These are phyloP conservation scores for Marchantia polymorpha DNA, from an alignment of 225 moss, liverwort and hornwort genomes.

Conservation along the genomic window DNA sequence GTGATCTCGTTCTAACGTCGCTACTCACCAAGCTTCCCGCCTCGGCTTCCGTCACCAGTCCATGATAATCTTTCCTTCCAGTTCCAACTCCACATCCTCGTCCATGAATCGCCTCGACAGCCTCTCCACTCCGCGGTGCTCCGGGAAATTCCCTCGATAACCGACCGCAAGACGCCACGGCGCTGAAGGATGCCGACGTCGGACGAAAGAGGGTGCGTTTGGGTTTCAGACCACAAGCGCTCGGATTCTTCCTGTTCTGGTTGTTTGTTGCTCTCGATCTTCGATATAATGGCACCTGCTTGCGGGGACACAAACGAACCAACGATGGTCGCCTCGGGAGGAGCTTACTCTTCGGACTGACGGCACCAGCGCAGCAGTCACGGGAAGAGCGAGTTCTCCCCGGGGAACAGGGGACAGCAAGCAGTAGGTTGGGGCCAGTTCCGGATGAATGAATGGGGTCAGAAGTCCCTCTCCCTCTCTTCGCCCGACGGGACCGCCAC, in stretches of 20 bases:
- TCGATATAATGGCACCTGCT: not conserved
- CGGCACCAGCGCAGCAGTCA: not conserved
- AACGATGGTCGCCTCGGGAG: too few species aligned
- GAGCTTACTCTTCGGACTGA: not conserved
- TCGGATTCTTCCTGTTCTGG: not conserved
- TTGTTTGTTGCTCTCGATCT: not conserved
- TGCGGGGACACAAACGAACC: not conserved
- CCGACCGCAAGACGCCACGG: not conserved
- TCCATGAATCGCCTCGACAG: conserved; percentile 22
- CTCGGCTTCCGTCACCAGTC: conserved; percentile 21
- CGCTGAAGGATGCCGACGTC: not conserved
- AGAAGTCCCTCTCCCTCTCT: not conserved
- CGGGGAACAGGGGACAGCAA: not conserved
- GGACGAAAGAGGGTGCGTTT: not conserved
- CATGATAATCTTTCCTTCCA: conserved; percentile 43
- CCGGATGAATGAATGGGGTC: not conserved
- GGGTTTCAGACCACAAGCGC: not conserved
- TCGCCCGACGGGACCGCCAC: not conserved
- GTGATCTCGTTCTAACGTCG: not conserved
- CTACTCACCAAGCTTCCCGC: not conserved
- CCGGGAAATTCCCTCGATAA: not conserved
- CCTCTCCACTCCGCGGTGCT: not conserved
- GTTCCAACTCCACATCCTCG: conserved; percentile 46
- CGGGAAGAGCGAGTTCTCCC: not conserved
- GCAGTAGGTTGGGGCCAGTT: not conserved